Base-by-base conservation (phyloP, 148 eudicot genomes). In the Cornus controversa region DNA sequence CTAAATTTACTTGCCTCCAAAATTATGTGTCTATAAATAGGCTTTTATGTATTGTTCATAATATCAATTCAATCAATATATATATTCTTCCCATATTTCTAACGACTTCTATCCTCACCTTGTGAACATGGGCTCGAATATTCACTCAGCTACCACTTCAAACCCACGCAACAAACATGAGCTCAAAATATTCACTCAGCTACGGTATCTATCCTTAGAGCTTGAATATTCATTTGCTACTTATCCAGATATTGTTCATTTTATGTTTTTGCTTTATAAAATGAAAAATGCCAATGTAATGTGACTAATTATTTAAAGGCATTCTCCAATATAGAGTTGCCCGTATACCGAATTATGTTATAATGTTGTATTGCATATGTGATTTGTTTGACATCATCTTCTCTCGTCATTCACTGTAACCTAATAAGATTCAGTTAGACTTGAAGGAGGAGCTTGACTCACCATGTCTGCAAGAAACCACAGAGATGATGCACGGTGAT, bases 401-500 rank as follows among this genome's bases (percentile, higher is more conserved):
- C 13, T 64, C 36, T 47, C 77, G 31, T 8, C 40, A 63, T 54
- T 31, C 18, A 34, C 23, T 70, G 2, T 42, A 18, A 25, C 64
- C 45, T 22, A n/a, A 40, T 4, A 28, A 31, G 37, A 76, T 72
- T 28, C 70, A 72, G 76, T 18, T 37, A 45, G 81, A 73, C 26
- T 2, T 63, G 65, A 42, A 65, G 75, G 62, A 77, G 29, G 70
- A 80, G 27, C 34, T 27, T 45, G 34, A 71, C 36, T 72, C 70
- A 64, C 10, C 66, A 16, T 40, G 36, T 69, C 15, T 54, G 40
- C 34, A 70, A 37, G 71, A 64, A n/a, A 24, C 72, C 34, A 65
- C 72, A 27, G 78, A 74, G 67, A 71, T 40, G 74, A 37, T 69
- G 24, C 50, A 63, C 50, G 24, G 24, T 18, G 36, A 78, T 26